Evolutionary conservation across 768 basidiomycete genomes (phyloP).

Genomic region (Calocybe cyanea): DNA sequence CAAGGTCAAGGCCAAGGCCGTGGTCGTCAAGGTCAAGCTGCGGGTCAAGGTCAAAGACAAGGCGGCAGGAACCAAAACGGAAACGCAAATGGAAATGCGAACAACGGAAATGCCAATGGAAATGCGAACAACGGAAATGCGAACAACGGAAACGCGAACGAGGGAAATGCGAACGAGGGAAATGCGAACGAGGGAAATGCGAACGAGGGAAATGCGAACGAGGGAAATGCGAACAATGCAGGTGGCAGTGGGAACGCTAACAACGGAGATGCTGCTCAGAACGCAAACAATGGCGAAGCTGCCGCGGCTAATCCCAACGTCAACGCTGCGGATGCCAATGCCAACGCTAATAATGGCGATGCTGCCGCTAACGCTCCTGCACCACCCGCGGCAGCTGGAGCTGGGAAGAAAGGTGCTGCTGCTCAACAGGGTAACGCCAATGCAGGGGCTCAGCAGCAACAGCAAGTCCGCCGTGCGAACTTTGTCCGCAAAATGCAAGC

Average conservation of each 20-base stretch:
- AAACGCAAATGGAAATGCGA: no score
- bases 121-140: neutral
- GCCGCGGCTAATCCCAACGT: no score
- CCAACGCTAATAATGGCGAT: neutral
- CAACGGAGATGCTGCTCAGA: no score
- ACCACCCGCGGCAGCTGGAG: neutral
- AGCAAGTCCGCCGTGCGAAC: neutral
- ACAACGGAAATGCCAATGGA: neutral
- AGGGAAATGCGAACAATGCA: no score
- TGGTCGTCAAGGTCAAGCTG: neutral
- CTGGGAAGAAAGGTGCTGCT: neutral
- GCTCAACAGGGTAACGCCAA: constrained; percentile 2
- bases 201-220: no score
- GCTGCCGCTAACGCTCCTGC: neutral
- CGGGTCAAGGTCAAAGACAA: neutral
- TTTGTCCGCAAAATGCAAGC: neutral
- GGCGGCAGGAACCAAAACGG: no score
- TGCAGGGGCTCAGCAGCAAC: neutral
- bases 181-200: no score
- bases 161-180: no score
- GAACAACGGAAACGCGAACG: constrained; percentile 1
- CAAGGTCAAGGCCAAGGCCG: constrained; percentile 1
- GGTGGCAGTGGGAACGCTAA: no score
- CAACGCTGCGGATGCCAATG: neutral
- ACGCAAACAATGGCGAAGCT: no score